Conservation (phyloP, 129 eudicot genomes). For the Rutidosis leptorrhynchoides region DNA sequence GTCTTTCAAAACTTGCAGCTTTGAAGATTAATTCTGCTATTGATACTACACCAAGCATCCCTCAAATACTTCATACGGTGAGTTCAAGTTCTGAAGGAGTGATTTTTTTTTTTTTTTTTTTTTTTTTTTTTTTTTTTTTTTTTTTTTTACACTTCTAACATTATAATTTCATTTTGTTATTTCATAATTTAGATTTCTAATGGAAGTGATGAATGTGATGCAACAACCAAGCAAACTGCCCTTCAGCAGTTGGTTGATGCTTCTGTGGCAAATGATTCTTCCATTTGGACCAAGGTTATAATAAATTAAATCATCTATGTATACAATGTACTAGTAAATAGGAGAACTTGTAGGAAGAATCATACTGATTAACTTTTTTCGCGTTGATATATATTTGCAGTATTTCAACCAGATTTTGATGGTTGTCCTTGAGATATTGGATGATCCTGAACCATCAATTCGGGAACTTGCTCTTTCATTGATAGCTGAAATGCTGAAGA, state of each 20-base stretch:
- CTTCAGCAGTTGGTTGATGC: slow-evolving; percentile 84
- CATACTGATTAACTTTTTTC: slow-evolving; percentile 18
- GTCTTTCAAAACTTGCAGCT: slow-evolving; percentile 44
- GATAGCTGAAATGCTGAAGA: slow-evolving; percentile 83
- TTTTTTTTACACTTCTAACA: slow-evolving; percentile 8
- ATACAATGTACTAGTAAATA: slow-evolving; percentile 4
- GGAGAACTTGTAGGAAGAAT: too few species aligned
- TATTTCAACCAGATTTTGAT: slow-evolving; percentile 94
- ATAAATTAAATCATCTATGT: slow-evolving; percentile 4
- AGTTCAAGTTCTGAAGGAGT: slow-evolving; percentile 20
- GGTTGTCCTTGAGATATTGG: slow-evolving; percentile 78
- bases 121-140: too few species aligned
- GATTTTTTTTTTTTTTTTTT: too few species aligned
- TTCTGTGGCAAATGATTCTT: slow-evolving; percentile 61
- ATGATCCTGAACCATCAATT: slow-evolving; percentile 71
- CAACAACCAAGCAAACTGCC: slow-evolving; percentile 53
- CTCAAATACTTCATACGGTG: slow-evolving; percentile 82
- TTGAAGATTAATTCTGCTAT: slow-evolving; percentile 42
- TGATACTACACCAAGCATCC: slow-evolving; percentile 75
- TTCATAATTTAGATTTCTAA: slow-evolving; percentile 52
- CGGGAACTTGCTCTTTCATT: slow-evolving; percentile 71
- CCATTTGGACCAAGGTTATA: slow-evolving; percentile 78
- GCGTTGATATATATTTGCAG: slow-evolving; percentile 48
- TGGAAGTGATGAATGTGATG: slow-evolving; percentile 60
- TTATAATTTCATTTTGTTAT: slow-evolving; percentile 6